Conservation (phyloP, 805 yeast species). For the Kodamaea fukazawae region DNA sequence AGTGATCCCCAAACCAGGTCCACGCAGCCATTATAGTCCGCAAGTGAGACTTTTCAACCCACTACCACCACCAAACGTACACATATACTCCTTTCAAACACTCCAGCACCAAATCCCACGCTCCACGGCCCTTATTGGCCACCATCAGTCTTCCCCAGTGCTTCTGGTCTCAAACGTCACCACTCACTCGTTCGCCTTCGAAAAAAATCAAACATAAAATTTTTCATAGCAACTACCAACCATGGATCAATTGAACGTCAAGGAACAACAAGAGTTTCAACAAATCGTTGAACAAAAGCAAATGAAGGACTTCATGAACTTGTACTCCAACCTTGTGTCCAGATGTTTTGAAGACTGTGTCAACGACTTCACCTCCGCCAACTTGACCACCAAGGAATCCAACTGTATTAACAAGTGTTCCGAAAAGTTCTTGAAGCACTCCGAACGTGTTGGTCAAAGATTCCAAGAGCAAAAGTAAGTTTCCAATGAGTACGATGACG, state of each 20-base stretch:
- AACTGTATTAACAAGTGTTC: slow-evolving; percentile 88
- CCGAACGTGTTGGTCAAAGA: slow-evolving; percentile 97
- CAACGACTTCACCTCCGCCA: slow-evolving; percentile 93
- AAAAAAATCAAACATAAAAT: slow-evolving; percentile 5
- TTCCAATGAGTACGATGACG: background rate
- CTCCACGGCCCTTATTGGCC: no score
- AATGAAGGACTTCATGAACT: slow-evolving; percentile 98
- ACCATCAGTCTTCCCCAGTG: no score
- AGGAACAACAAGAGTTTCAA: slow-evolving; percentile 96
- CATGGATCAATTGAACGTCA: slow-evolving; percentile 93
- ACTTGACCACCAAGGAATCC: slow-evolving; percentile 80
- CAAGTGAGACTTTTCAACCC: no score
- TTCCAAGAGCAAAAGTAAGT: slow-evolving; percentile 93
- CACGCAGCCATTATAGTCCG: no score
- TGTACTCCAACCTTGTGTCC: slow-evolving; percentile 90
- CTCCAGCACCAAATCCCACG: no score
- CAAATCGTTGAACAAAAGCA: slow-evolving; percentile 95
- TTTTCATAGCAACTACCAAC: slow-evolving; percentile 16
- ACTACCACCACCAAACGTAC: no score
- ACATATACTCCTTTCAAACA: no score
- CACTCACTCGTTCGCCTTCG: slow-evolving; percentile 7
- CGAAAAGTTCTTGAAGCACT: slow-evolving; percentile 95
- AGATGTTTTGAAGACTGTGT: slow-evolving; percentile 98
- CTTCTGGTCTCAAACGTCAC: no score
- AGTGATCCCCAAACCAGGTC: no score